Evolutionary conservation across 2,329 filamentous ascomycete genomes (phyloP).

Genomic region (Acrodontium crateriforme): DNA sequence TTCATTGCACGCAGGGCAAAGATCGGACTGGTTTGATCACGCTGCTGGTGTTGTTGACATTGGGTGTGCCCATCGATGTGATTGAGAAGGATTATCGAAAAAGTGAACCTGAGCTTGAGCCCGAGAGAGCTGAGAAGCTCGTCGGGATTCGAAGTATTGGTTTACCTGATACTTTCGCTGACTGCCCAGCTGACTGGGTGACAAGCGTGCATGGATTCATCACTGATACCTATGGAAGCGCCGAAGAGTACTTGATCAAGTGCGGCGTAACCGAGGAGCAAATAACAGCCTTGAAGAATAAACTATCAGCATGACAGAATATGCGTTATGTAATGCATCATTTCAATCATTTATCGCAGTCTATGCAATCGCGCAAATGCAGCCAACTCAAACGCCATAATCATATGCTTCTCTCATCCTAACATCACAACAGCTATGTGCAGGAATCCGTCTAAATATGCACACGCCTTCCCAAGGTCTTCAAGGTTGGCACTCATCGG

Average conservation of each 20-base stretch:
- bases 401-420: too few relatives aligned
- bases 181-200: slow-evolving; percentile 53
- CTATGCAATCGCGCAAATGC: too few relatives aligned
- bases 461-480: slow-evolving; percentile 67
- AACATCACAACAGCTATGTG: slow-evolving; percentile 69
- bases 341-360: too few relatives aligned
- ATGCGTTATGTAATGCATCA: too few relatives aligned
- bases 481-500: slow-evolving; percentile 69
- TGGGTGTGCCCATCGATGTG: slow-evolving; percentile 42
- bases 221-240: slow-evolving; percentile 47
- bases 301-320: too few relatives aligned
- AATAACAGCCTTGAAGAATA: too few relatives aligned
- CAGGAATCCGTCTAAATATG: slow-evolving; percentile 87
- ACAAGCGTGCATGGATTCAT: slow-evolving; percentile 44
- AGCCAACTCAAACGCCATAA: too few relatives aligned
- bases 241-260: slow-evolving; percentile 48
- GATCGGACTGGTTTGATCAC: slow-evolving; percentile 66
- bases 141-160: slow-evolving; percentile 58
- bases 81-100: slow-evolving; percentile 60
- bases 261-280: slow-evolving; percentile 41
- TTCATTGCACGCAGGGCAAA: slow-evolving; percentile 85
- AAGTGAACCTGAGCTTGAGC: slow-evolving; percentile 45
- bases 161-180: slow-evolving; percentile 57
- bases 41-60: slow-evolving; percentile 51
- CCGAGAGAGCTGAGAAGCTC: slow-evolving; percentile 50